Percentiles rank a stretch among this genome's conserved stretches.
These are phyloP conservation scores for Teratosphaeria viscida DNA, from an alignment of 2,329 filamentous ascomycete genomes.

Conservation along the genomic window DNA sequence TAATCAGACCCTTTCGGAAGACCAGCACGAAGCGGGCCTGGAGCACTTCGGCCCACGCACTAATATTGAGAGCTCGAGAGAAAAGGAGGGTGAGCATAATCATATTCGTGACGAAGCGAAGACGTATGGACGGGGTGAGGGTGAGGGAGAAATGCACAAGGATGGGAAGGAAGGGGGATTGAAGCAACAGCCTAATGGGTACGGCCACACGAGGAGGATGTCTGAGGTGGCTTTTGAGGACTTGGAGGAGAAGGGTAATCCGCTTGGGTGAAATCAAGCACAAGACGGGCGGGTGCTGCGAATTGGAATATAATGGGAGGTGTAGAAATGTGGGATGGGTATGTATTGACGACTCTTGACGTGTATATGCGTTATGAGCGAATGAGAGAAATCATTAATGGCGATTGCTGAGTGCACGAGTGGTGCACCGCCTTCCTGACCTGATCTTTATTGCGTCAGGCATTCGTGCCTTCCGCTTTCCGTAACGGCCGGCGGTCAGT, in stretches of 20 bases:
- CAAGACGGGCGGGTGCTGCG: neutral
- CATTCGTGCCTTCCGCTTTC: neutral
- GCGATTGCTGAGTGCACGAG: neutral
- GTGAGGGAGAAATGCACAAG: neutral
- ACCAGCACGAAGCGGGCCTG: conserved; percentile 1
- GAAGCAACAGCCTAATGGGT: neutral
- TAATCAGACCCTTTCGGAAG: neutral
- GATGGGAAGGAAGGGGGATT: neutral
- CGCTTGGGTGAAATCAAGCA: conserved; percentile 9
- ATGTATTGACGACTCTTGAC: neutral
- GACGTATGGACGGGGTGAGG: conserved; percentile 1
- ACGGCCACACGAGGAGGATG: neutral
- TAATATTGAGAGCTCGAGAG: neutral
- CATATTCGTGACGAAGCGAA: conserved; percentile 5
- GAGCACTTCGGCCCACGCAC: neutral
- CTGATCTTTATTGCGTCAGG: too few relatives aligned
- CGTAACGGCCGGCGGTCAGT: neutral
- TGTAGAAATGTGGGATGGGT: neutral
- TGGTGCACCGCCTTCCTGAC: neutral
- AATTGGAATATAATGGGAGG: neutral
- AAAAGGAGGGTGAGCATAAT: conserved; percentile 10
- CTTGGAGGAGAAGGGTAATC: conserved; percentile 22
- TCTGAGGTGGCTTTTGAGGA: conserved; percentile 16
- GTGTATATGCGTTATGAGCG: neutral
- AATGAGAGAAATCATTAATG: neutral